These are phyloP conservation scores for Panus rudis DNA, from an alignment of 768 basidiomycete genomes.

Conservation along the genomic window DNA sequence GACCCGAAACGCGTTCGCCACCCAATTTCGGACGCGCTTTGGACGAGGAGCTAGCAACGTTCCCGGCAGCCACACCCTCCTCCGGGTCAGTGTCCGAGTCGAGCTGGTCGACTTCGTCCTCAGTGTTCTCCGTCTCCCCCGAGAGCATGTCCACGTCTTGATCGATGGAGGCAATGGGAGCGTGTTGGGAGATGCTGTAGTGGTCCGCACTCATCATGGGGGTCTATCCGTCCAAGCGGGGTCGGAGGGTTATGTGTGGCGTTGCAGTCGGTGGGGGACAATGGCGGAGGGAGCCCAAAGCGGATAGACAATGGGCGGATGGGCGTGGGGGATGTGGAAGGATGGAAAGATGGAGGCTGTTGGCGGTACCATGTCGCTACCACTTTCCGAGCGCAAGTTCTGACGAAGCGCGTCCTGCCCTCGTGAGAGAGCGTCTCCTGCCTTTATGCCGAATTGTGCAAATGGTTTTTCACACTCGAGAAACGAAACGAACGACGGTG, in stretches of 20 bases:
- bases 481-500: too few species aligned
- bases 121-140: conserved; percentile 31
- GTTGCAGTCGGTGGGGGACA: not conserved
- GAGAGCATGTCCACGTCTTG: conserved; percentile 7
- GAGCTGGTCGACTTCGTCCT: conserved; percentile 63
- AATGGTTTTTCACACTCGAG: too few species aligned
- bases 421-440: conserved; percentile 5
- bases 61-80: conserved; percentile 13
- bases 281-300: not conserved
- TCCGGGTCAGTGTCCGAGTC: conserved; percentile 46
- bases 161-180: conserved; percentile 5
- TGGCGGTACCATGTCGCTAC: conserved; percentile 9
- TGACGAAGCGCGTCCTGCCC: conserved; percentile 14
- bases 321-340: conserved; percentile 6
- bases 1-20: conserved; percentile 51
- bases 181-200: not conserved
- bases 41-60: conserved; percentile 6
- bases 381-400: conserved; percentile 10
- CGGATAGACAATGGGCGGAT: conserved; percentile 2
- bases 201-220: conserved; percentile 5
- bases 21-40: conserved; percentile 25
- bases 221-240: not conserved
- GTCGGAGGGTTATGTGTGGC: not conserved
- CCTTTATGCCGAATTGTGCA: too few species aligned
- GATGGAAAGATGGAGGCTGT: conserved; percentile 1